A percentile compares a stretch with the other conserved stretches of the same genome.
Evolutionary conservation across 805 yeast genomes (phyloP).

Genomic region (Starmerella bacillaris): DNA sequence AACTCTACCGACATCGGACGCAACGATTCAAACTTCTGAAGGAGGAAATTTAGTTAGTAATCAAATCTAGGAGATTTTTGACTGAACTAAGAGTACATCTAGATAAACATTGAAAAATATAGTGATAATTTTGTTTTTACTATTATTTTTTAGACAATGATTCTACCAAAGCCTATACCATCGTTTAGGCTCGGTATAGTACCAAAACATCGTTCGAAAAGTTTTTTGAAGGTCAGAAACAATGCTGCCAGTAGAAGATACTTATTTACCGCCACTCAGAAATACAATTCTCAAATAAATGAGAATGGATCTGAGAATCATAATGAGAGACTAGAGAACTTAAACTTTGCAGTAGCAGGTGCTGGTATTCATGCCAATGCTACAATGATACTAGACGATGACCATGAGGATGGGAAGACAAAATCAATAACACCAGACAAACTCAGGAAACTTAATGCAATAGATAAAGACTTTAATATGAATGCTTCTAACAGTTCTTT

Average conservation of each 20-base stretch:
- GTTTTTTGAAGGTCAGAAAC: too few relatives aligned
- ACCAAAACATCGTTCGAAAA: background rate
- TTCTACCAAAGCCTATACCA: too few relatives aligned
- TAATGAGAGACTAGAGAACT: background rate
- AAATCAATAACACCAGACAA: background rate
- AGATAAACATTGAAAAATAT: too few relatives aligned
- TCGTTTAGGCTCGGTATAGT: background rate
- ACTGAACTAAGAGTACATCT: too few relatives aligned
- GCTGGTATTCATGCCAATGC: background rate
- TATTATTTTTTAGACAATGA: too few relatives aligned
- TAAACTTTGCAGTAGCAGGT: background rate
- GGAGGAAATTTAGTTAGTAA: too few relatives aligned
- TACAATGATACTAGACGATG: background rate
- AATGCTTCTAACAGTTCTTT: too few relatives aligned
- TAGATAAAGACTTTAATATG: background rate
- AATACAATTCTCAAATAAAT: background rate
- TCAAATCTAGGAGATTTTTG: too few relatives aligned
- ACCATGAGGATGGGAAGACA: background rate
- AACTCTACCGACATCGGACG: too few relatives aligned
- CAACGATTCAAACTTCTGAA: too few relatives aligned
- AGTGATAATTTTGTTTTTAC: too few relatives aligned
- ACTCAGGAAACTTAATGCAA: background rate
- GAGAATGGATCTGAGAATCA: background rate
- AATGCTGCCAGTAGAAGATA: too few relatives aligned
- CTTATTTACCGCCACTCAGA: background rate